Evolutionary conservation across 2,329 filamentous ascomycete genomes (phyloP).

Genomic region (Fusarium staphyleae): DNA sequence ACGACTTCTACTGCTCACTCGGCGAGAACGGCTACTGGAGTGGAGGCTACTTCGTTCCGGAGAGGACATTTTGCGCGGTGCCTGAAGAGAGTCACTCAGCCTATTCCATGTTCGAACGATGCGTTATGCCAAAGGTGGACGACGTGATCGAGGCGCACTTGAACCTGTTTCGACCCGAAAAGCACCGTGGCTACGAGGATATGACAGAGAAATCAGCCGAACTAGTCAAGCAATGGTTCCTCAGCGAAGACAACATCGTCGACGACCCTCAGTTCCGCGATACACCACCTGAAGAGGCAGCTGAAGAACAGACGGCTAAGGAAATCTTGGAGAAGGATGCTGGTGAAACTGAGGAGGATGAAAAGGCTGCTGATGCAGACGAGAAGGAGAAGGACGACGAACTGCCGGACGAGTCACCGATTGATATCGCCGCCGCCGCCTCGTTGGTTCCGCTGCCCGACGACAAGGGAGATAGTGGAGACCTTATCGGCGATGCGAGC

Average conservation of each 20-base stretch:
- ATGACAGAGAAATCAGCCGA: conserved; percentile 67
- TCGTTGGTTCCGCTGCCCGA: conserved; percentile 58
- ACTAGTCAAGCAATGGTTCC: conserved; percentile 65
- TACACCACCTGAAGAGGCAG: conserved; percentile 47
- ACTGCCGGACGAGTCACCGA: conserved; percentile 49
- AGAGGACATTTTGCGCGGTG: conserved; percentile 82
- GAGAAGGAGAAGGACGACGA: conserved; percentile 20
- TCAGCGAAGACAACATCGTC: conserved; percentile 52
- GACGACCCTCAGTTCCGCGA: conserved; percentile 57
- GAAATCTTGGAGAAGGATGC: conserved; percentile 34
- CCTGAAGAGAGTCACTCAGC: conserved; percentile 58
- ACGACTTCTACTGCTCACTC: conserved; percentile 78
- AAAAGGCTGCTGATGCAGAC: conserved; percentile 3
- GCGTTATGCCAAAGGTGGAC: conserved; percentile 67
- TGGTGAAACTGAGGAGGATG: conserved; percentile 22
- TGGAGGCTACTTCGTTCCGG: conserved; percentile 65
- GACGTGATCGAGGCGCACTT: conserved; percentile 80
- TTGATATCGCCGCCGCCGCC: conserved; percentile 61
- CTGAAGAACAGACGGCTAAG: conserved; percentile 40
- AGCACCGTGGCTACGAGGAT: conserved; percentile 68
- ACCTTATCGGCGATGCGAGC: conserved; percentile 42
- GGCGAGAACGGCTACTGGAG: conserved; percentile 73
- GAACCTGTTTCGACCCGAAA: conserved; percentile 67
- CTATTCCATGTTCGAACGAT: conserved; percentile 55
- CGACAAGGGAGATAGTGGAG: conserved; percentile 47